Evolutionary conservation across 169 alveolate genomes (phyloP), one percentile per base, ranked within the genome.

Genomic region (Babesia gibsoni): DNA sequence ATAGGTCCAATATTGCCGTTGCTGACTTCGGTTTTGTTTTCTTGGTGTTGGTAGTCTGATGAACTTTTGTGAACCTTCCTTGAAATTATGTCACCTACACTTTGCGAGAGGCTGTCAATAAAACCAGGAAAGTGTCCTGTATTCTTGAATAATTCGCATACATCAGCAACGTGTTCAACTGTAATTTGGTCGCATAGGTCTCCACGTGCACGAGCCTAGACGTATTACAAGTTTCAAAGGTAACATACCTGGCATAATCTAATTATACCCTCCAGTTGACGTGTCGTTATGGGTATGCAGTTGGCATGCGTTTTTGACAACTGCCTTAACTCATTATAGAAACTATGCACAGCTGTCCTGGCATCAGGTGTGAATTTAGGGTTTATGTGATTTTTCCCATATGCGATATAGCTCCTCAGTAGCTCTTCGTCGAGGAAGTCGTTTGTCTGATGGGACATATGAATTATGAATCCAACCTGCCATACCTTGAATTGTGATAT

Each of bases 191-290:
- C 69, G 53, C 85, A 65, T 32, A 84, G 45, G 63, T 84, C 91
- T 0, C 88, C 91, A 33, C 97, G 61, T 8, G 98, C 96, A 73
- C 96, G 95, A 23, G 98, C 97, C 88, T 95, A 92, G 45, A 91
- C 3, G 39, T 10, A 18, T 35, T 6, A 12, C 30, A 67, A n/a
- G 18, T 4, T 0, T 18, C 6, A 4, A 2, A 9, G 65, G 22
- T 95, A 91, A 69, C 93, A 90, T 18, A 97, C 98, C 86, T 95
- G 94, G 50, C 95, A 77, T 23, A 95, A 54, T 29, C 98, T 81
- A 23, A 92, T 90, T 27, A 95, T 59, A 6, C 96, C 86, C 70
- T 95, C 97, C 23, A 95, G 68, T 81, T 90, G 91, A 70, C 98
- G 79, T 8, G 91, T 82, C 18, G 97, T 94, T 10, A 90, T 87